Base-by-base conservation (phyloP, 2,329 filamentous ascomycete species). In the Trichoderma endophyticum region DNA sequence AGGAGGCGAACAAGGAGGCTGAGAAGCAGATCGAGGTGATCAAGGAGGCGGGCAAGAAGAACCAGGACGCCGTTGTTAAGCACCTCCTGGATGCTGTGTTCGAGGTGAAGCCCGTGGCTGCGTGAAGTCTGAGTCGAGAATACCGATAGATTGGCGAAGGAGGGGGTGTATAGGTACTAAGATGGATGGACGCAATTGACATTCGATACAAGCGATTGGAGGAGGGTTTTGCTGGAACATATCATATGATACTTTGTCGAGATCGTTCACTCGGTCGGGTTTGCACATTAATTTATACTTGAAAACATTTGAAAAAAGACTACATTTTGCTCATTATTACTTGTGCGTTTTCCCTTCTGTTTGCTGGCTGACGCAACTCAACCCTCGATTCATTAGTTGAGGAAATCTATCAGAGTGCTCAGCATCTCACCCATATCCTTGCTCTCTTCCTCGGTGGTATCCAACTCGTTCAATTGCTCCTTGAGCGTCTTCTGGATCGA, bases 21-120 rank as follows among this genome's bases (percentile, higher is more conserved):
- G 93, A 97, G 73, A 86, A 82, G 77, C 91, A 97, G 84, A 90
- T 98, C 77, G 88, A 91, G 82, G 90, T 93, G 82, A 98, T 98
- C 81, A 88, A 93, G 81, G 87, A 87, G 70, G 90, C 93, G 39
- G 95, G 95, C 74, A 89, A 92, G 82, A 92, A 94, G 86, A 90
- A 89, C 75, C 93, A 94, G 79, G 87, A 88, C 75, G 88, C 92
- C 80, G 95, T 99, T 21, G 87, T 98, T 67, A 89, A 93, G 76
- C 92, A 97, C 79, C 85, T 99, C 75, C 88, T 98, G 76, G 88
- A 89, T 75, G 93, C 93, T n/a, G 93, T 98, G 48, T 91, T 93
- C 76, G 91, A 95, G 75, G 92, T 95, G 74, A 91, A 94, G 82
- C 92, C 95, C 15, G 87, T 92, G 74, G 76, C 78, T 67, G 63